Evolutionary conservation across 2,329 filamentous ascomycete species (phyloP), one percentile per base, ranked within the genome.

Genomic region (Arthrobotrys megalospora): DNA sequence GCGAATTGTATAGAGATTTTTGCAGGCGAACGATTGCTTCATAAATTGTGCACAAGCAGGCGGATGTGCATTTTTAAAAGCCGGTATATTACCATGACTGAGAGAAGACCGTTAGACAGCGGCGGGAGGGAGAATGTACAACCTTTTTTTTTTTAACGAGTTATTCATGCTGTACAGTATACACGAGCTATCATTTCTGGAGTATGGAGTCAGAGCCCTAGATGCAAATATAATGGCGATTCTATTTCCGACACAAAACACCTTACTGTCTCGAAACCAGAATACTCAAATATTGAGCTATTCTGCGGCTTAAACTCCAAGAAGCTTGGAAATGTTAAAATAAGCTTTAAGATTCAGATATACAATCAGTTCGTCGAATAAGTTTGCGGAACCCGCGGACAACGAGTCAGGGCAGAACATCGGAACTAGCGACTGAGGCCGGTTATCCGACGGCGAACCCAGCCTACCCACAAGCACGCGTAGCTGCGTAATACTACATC

Each of bases 371-470:
- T 16, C 16, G 24, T 16, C 53, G 8, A 24, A 41, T 41, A n/a
- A 4, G n/a, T n/a, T 16, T n/a, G 7, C 55, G 55, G 55, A n/a
- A 43, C n/a, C 55, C 55, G 55, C 55, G 55, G 55, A 43, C 55
- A 43, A 43, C 55, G 55, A 41, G 36, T n/a, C 14, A 19, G 55
- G 8, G 7, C 55, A 43, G 55, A 8, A 11, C 6, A 36, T 60
- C 36, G 55, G 55, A 10, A 3, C 32, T 38, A 3, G 52, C n/a
- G 10, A 58, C 8, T 16, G 34, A 53, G 12, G 11, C 52, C 52
- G 24, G 50, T n/a, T 53, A 24, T 11, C 50, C 50, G 28, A 36
- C 50, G 28, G 50, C 5, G 24, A 28, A 16, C 28, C n/a, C 52
- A 55, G 32, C 32, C 28, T 53, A 16, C 28, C 10, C 24, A 7